Evolutionary conservation across 2,329 filamentous ascomycete genomes (phyloP).

Genomic region (Clarireedia homoeocarpa): DNA sequence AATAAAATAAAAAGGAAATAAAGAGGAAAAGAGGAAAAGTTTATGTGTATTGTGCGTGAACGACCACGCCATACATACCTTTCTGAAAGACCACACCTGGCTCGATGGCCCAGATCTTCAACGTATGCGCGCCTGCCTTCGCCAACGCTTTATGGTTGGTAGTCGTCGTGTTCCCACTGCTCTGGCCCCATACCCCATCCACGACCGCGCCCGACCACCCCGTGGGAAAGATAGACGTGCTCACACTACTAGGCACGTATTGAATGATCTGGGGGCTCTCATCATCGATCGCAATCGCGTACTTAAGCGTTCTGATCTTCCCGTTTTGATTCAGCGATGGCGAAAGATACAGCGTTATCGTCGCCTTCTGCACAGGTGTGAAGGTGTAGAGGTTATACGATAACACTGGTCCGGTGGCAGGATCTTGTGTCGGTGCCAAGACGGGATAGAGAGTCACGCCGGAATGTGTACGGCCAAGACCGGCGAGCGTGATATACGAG

Average conservation of each 20-base stretch:
- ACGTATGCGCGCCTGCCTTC: conserved; percentile 23
- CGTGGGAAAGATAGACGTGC: conserved; percentile 18
- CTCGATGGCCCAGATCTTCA: conserved; percentile 32
- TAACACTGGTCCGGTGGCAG: conserved; percentile 44
- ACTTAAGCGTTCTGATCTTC: conserved; percentile 41
- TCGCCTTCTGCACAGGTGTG: conserved; percentile 33
- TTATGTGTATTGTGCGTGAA: no score
- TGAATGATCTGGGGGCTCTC: conserved; percentile 31
- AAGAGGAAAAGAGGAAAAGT: background rate
- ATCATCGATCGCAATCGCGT: conserved; percentile 39
- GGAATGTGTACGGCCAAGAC: conserved; percentile 49
- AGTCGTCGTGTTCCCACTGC: conserved; percentile 22
- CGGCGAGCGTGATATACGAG: conserved; percentile 42
- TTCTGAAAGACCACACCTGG: conserved; percentile 34
- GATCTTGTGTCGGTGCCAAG: conserved; percentile 40
- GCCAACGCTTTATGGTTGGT: conserved; percentile 21
- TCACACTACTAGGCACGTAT: conserved; percentile 17
- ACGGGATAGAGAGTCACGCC: conserved; percentile 50
- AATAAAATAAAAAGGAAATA: background rate
- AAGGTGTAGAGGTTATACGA: conserved; percentile 57
- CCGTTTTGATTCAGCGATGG: conserved; percentile 43
- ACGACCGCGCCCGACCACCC: conserved; percentile 21
- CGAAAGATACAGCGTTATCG: conserved; percentile 43
- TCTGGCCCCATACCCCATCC: conserved; percentile 23
- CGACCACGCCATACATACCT: background rate